Evolutionary conservation across 139 green algal species (phyloP), one percentile per base, ranked within the genome.

Genomic region (Pedinophyceae sp.): DNA sequence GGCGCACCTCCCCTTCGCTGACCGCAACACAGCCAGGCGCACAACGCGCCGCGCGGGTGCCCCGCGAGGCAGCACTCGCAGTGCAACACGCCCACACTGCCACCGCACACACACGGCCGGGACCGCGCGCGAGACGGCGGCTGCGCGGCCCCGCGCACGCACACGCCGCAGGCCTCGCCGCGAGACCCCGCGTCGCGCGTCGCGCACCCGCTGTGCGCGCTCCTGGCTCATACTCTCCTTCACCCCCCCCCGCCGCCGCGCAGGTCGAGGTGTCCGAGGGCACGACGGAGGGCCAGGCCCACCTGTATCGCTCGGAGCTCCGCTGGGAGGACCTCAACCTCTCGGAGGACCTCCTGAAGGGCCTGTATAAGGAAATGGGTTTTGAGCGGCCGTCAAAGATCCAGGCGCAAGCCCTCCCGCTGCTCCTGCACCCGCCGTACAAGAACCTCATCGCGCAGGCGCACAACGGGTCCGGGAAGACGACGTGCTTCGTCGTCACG

Each of bases 381-480:
- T 98, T 99, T 68, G 82, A 99, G 68, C 60, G 67, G 52, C 92
- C 92, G 15, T 88, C 71, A 19, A 76, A 66, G 67, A 90, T 99
- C 45, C 89, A 97, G 69, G 87, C 86, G 22, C 70, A 75, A 34
- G 96, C 91, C 40, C 75, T 98, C 55, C 91, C 91, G 46, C 89
- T 97, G 83, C 95, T 98, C 55, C 66, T 98, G 4, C 70, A 52
- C n/a, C 79, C 84, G 1, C 87, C 90, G 13, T 77, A 83, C 60
- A 68, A 67, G 23, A 77, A 84, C 68, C 68, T 97, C 4, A 94
- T 97, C 47, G 89, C 89, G 4, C 82, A 83, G 64, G 89, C 89
- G 20, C 92, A 99, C 77, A 99, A 98, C 68, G 92, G 92, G 48
- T 85, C 66, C 48, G 92, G 92, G 52, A 99, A 99, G 71, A 98